These are phyloP conservation scores for Blastobotrys aristatus DNA, from an alignment of 1,139 yeast genomes.

Conservation along the genomic window DNA sequence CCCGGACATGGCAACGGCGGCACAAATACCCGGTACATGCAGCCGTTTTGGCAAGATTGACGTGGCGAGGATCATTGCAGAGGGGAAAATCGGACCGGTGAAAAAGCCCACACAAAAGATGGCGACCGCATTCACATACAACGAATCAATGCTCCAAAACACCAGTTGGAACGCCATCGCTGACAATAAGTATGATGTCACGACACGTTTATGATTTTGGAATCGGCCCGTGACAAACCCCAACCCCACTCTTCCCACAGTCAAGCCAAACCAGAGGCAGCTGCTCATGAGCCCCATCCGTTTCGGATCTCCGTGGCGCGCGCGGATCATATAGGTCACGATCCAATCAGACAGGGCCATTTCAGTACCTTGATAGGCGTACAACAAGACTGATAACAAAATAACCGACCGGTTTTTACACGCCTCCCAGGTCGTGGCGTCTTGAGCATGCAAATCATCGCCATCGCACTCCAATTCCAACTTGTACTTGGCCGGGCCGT, in stretches of 20 bases:
- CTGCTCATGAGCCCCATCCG: conserved; percentile 59
- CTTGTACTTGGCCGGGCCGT: conserved; percentile 18
- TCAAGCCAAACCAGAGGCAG: conserved; percentile 69
- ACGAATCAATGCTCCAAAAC: conserved; percentile 20
- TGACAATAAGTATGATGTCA: conserved; percentile 20
- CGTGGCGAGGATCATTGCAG: conserved; percentile 61
- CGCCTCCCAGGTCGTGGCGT: conserved; percentile 14
- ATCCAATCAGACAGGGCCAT: conserved; percentile 71
- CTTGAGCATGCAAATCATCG: background rate
- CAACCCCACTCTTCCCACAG: conserved; percentile 51
- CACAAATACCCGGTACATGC: conserved; percentile 66
- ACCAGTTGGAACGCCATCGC: conserved; percentile 24
- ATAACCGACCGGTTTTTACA: conserved; percentile 36
- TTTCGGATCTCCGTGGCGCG: conserved; percentile 43
- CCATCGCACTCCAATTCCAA: background rate
- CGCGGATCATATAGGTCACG: conserved; percentile 55
- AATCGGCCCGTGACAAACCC: conserved; percentile 31
- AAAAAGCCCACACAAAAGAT: conserved; percentile 57
- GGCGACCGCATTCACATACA: conserved; percentile 20
- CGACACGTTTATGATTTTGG: conserved; percentile 25
- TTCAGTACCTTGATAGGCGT: conserved; percentile 63
- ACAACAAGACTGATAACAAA: conserved; percentile 49
- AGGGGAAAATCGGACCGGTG: conserved; percentile 76
- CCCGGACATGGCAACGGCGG: conserved; percentile 71
- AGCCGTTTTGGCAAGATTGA: conserved; percentile 53